phyloP scores from a whole-genome alignment of 129 eudicot genomes.

The Helianthus annuus region DNA sequence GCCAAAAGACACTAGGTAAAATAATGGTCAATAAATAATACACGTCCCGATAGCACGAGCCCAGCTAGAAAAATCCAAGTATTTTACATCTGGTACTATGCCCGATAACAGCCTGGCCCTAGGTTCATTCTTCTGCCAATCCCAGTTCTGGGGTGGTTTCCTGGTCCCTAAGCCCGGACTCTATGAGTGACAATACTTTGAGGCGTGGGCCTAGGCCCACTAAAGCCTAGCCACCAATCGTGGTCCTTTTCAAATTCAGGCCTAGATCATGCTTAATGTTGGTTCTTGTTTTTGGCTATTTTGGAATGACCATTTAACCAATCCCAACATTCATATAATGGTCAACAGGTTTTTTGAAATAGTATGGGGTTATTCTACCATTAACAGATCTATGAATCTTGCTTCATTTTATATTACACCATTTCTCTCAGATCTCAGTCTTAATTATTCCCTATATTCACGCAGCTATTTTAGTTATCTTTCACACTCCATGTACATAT shows the following conservation, averaged over 20 bases:
- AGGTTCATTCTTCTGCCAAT: too few relatives aligned
- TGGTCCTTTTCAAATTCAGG: neutral
- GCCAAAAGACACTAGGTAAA: neutral
- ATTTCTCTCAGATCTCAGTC: neutral
- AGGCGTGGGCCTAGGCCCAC: neutral
- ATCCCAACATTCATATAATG: neutral
- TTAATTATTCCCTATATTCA: neutral
- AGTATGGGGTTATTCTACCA: neutral
- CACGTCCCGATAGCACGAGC: neutral
- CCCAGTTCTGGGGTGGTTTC: neutral
- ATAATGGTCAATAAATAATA: neutral
- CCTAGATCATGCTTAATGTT: too few relatives aligned
- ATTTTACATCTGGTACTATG: neutral
- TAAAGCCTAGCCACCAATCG: neutral
- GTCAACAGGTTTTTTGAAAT: neutral
- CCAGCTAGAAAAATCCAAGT: neutral
- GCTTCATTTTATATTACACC: neutral
- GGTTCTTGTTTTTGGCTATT: too few relatives aligned
- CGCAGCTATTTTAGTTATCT: neutral
- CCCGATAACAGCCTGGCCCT: too few relatives aligned
- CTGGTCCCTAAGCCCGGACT: slow-evolving; percentile 1
- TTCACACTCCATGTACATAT: neutral
- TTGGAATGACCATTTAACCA: too few relatives aligned
- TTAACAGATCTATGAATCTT: neutral
- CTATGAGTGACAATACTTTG: neutral